Base-by-base conservation (phyloP, 768 basidiomycete species). In the Termitomyces sp. region DNA sequence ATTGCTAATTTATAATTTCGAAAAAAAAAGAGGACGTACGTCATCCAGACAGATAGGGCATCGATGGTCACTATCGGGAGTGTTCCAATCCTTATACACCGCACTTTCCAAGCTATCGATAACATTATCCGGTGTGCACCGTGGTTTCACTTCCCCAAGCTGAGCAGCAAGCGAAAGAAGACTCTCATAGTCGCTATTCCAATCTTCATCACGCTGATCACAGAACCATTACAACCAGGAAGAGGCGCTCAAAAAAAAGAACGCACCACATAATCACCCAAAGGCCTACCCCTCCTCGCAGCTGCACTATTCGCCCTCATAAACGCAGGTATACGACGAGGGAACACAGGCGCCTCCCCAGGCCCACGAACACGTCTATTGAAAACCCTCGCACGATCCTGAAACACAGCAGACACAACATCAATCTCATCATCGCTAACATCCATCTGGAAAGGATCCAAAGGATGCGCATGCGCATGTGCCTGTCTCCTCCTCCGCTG, bases 21-120 rank as follows among this genome's bases (percentile, higher is more conserved):
- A 43, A 49, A 14, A 29, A 43, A 15, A 25, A 42, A 34, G 62
- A 58, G 15, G 1, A 80, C 89, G 57, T 68, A 91, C 91, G 73
- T 94, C 91, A 63, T 93, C 91, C 64, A 93, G 73, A 68, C 92
- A 94, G 57, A 94, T 93, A 2, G 92, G 91, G 72, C 92, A 94
- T 49, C 90, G 81, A 59, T 82, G 76, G 64, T 93, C 91, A 59
- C 86, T 85, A 43, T 86, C 87, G 1, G 78, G 70, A 5, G 77
- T 83, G 49, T 79, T 81, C 88, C 89, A 92, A 37, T 91, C 89
- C 65, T 83, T 83, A 71, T 86, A 92, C 25, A 77, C 70, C 0
- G 79, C 87, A 15, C 77, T 84, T 20, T 89, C 86, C 55, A 93
- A 73, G 0, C 79, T 75, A 12, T 83, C 72, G 51, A 94, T 74